Evolutionary conservation across 805 yeast genomes (phyloP).

Genomic region (Nematodospora valgi): DNA sequence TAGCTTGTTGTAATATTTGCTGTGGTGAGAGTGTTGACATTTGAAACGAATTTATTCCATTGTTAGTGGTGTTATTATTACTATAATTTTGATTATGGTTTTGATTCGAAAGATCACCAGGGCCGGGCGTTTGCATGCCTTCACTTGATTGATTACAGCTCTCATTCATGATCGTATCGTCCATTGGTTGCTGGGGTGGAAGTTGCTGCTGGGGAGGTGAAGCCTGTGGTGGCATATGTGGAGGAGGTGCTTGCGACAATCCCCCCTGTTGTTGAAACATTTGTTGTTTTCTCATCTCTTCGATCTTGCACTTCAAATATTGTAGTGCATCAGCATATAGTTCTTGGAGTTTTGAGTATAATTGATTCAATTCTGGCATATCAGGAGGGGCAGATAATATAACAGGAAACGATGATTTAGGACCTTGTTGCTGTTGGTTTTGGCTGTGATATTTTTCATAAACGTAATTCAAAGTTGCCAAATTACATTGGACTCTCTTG

Average conservation of each 20-base stretch:
- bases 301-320: constrained; percentile 36
- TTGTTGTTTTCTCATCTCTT: constrained; percentile 34
- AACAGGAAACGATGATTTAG: constrained; percentile 40
- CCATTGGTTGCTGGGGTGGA: constrained; percentile 10
- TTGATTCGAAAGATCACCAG: background rate
- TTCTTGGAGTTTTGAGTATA: constrained; percentile 45
- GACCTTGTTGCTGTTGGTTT: constrained; percentile 20
- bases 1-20: constrained; percentile 33
- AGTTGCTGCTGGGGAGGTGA: constrained; percentile 10
- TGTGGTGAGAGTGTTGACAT: constrained; percentile 34
- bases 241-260: constrained; percentile 7
- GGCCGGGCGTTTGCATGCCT: background rate
- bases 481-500: constrained; percentile 40
- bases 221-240: background rate
- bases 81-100: constrained; percentile 2
- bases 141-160: constrained; percentile 1
- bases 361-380: constrained; percentile 48
- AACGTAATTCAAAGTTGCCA: constrained; percentile 35
- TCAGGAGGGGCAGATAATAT: constrained; percentile 54
- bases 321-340: constrained; percentile 55
- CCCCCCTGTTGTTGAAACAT: constrained; percentile 12
- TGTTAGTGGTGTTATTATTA: constrained; percentile 10
- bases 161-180: constrained; percentile 5
- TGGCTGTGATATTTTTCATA: constrained; percentile 37
- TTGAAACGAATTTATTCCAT: constrained; percentile 4